phyloP scores from a whole-genome alignment of 1,139 yeast genomes.

The Blastobotrys petasosporus region DNA sequence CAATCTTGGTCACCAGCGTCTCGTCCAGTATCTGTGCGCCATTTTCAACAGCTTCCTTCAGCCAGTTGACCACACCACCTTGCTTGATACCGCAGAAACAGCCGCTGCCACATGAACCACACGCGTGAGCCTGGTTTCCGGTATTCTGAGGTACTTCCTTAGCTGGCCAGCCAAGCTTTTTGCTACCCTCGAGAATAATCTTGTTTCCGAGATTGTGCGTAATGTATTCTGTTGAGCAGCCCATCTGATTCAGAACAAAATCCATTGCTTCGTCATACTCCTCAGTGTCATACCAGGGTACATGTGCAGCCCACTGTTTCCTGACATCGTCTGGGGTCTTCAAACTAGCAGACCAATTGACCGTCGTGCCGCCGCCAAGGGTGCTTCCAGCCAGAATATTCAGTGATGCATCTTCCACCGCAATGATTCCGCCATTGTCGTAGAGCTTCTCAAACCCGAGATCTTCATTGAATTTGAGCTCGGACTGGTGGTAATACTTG shows the following conservation, averaged over 20 bases:
- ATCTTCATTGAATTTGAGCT: constrained; percentile 38
- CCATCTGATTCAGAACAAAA: constrained; percentile 49
- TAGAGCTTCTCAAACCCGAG: constrained; percentile 39
- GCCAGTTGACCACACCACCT: constrained; percentile 50
- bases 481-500: constrained; percentile 38
- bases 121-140: constrained; percentile 46
- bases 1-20: constrained; percentile 40
- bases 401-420: constrained; percentile 36
- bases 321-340: constrained; percentile 51
- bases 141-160: constrained; percentile 45
- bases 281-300: constrained; percentile 46
- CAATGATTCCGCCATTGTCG: constrained; percentile 40
- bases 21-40: constrained; percentile 49
- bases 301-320: constrained; percentile 44
- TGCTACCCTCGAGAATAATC: constrained; percentile 43
- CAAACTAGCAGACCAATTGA: constrained; percentile 58
- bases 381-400: constrained; percentile 49
- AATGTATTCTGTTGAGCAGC: constrained; percentile 40
- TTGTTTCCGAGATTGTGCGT: constrained; percentile 48
- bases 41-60: constrained; percentile 44
- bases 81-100: constrained; percentile 51
- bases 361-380: constrained; percentile 57
- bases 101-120: constrained; percentile 52
- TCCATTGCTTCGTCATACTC: constrained; percentile 44
- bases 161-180: constrained; percentile 43